A percentile compares a stretch with the other conserved stretches of the same genome.
phyloP scores from a whole-genome alignment of 352 stramenopile species.

The Globisporangium cederbergense region DNA sequence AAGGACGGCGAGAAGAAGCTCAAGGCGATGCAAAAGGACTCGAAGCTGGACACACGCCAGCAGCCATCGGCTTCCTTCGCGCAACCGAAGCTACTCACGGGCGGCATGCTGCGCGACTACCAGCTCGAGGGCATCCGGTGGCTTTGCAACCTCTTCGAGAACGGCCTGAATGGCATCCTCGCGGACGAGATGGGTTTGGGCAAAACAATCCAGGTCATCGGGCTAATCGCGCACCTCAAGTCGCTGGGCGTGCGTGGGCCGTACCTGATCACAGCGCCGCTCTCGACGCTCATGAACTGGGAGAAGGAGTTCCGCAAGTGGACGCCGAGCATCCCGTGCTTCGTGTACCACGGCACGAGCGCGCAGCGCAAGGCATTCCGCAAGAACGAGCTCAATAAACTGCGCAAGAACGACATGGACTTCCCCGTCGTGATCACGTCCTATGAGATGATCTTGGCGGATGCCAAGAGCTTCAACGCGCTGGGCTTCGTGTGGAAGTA shows the following conservation, averaged over 20 bases:
- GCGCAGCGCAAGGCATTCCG: constrained; percentile 45
- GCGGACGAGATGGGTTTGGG: constrained; percentile 89
- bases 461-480: constrained; percentile 54
- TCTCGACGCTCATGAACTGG: constrained; percentile 99
- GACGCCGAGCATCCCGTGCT: constrained; percentile 89
- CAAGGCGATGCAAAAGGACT: constrained; percentile 55
- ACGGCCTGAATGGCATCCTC: constrained; percentile 92
- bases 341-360: constrained; percentile 96
- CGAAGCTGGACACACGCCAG: constrained; percentile 39
- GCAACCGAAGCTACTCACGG: constrained; percentile 76
- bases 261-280: constrained; percentile 96
- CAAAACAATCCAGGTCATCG: constrained; percentile 92
- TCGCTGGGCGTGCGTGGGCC: constrained; percentile 88
- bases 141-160: constrained; percentile 97
- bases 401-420: constrained; percentile 50
- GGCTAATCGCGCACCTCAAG: constrained; percentile 93
- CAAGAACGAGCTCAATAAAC: constrained; percentile 42
- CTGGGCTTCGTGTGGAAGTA: constrained; percentile 90
- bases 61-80: constrained; percentile 42
- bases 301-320: constrained; percentile 86
- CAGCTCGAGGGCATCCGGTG: constrained; percentile 96
- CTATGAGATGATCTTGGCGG: constrained; percentile 85
- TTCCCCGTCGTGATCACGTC: constrained; percentile 88
- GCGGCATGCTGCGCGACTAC: constrained; percentile 90
- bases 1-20: constrained; percentile 62